Evolutionary conservation across 345 rosid genomes (phyloP).

Genomic region (Boechera stricta): DNA sequence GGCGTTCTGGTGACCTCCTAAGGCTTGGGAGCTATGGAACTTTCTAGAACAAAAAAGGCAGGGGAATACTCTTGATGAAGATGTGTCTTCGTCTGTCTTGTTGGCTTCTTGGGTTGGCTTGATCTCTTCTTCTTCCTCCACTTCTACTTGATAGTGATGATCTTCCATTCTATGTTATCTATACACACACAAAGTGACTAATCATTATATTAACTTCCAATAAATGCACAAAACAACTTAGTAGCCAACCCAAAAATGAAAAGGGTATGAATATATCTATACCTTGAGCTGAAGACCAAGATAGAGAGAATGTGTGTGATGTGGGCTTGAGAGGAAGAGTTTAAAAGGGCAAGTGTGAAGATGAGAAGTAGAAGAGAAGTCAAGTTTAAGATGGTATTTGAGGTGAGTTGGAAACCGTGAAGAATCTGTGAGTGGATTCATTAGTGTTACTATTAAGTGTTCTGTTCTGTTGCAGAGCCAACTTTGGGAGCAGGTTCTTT

Average conservation of each 20-base stretch:
- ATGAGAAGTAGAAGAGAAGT: conserved; percentile 38
- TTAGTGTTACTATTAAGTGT: conserved; percentile 47
- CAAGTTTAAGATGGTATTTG: conserved; percentile 44
- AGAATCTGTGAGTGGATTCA: conserved; percentile 46
- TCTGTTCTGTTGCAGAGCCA: conserved; percentile 49
- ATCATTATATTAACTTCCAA: not conserved
- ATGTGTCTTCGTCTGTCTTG: conserved; percentile 37
- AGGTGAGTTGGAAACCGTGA: conserved; percentile 62
- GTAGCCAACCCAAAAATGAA: conserved; percentile 2
- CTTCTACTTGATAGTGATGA: conserved; percentile 31
- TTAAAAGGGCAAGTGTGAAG: conserved; percentile 26
- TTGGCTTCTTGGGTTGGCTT: conserved; percentile 40
- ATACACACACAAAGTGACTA: not conserved
- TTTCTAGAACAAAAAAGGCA: conserved; percentile 84
- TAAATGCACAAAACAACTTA: conserved; percentile 8
- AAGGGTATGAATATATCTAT: not conserved
- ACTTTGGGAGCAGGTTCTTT: conserved; percentile 47
- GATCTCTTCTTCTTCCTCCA: conserved; percentile 48
- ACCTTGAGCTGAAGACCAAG: conserved; percentile 28
- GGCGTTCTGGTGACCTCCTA: conserved; percentile 97
- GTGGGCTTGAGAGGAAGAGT: conserved; percentile 12
- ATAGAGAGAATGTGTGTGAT: conserved; percentile 14
- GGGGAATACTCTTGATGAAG: conserved; percentile 61
- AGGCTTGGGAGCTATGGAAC: conserved; percentile 89
- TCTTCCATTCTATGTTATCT: conserved; percentile 32